Evolutionary conservation across 768 basidiomycete species (phyloP).

Genomic region (Pleurotus tuber-regium): DNA sequence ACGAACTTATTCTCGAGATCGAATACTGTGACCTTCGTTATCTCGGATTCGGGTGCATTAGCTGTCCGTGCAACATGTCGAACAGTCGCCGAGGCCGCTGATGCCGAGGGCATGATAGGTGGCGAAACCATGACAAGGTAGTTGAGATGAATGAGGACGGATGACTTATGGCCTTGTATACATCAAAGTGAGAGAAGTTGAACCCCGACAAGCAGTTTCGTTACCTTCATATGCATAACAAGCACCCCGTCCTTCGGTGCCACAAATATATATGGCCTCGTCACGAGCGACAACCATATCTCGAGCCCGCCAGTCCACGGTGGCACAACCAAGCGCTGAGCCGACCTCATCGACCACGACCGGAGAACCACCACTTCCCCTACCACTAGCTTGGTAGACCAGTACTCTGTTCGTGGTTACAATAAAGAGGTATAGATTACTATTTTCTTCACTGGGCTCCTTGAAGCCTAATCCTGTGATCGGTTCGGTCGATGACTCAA

Average conservation of each 20-base stretch:
- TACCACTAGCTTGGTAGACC: constrained; percentile 70
- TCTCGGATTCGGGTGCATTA: constrained; percentile 47
- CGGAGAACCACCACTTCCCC: constrained; percentile 63
- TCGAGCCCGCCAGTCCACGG: constrained; percentile 68
- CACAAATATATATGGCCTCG: constrained; percentile 88
- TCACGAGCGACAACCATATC: constrained; percentile 86
- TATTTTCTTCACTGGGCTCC: constrained; percentile 48
- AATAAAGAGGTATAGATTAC: constrained; percentile 69
- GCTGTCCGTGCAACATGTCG: constrained; percentile 61
- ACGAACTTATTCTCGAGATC: constrained; percentile 92
- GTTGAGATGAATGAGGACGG: constrained; percentile 73
- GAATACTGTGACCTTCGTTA: constrained; percentile 80
- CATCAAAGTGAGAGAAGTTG: background rate
- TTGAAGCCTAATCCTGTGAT: constrained; percentile 91
- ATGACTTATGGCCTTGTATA: constrained; percentile 64
- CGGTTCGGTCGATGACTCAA: constrained; percentile 84
- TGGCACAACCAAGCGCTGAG: constrained; percentile 78
- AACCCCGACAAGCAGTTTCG: constrained; percentile 4
- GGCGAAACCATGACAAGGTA: constrained; percentile 92
- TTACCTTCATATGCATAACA: constrained; percentile 92
- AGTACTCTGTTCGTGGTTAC: constrained; percentile 86
- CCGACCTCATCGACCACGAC: constrained; percentile 85
- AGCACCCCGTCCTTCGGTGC: constrained; percentile 75
- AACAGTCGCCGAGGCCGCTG: constrained; percentile 70
- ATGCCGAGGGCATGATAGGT: constrained; percentile 65